Evolutionary conservation across 148 eudicot species (phyloP).

Genomic region (Vaccinium macrocarpon): DNA sequence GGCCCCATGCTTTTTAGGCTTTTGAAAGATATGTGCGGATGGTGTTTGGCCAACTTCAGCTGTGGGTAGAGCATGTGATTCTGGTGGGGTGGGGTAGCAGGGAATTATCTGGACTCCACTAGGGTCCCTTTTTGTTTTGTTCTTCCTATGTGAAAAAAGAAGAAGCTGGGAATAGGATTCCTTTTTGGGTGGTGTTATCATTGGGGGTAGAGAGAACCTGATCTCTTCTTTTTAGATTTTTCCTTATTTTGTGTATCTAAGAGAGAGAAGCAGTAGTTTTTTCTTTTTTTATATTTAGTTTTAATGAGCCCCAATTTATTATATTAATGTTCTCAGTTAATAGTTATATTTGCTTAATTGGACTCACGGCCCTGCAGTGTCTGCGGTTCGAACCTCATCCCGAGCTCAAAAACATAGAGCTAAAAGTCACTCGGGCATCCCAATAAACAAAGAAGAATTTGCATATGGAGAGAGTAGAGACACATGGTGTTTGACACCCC

Average conservation of each 20-base stretch:
- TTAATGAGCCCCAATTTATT: background rate
- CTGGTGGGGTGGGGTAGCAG: background rate
- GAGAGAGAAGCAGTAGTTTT: background rate
- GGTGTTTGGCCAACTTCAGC: background rate
- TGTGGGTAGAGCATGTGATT: constrained; percentile 1
- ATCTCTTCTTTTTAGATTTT: constrained; percentile 5
- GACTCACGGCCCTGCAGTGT: no score
- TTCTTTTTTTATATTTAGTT: background rate
- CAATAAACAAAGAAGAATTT: no score
- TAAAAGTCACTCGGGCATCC: no score
- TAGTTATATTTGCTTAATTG: background rate
- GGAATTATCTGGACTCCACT: constrained; percentile 8
- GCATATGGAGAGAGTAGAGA: no score
- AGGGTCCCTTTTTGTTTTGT: constrained; percentile 1
- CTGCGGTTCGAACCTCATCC: no score
- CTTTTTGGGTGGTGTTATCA: background rate
- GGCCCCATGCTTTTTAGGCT: constrained; percentile 16
- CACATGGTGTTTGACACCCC: no score
- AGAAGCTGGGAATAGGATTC: background rate
- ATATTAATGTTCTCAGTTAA: background rate
- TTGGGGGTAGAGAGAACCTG: background rate
- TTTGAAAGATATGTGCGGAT: background rate
- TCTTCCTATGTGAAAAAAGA: background rate
- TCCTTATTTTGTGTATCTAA: background rate
- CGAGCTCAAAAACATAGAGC: no score